A percentile compares a stretch with the other conserved stretches of the same genome.
phyloP scores from a whole-genome alignment of 805 yeast genomes.

The Metschnikowia cerradonensis region DNA sequence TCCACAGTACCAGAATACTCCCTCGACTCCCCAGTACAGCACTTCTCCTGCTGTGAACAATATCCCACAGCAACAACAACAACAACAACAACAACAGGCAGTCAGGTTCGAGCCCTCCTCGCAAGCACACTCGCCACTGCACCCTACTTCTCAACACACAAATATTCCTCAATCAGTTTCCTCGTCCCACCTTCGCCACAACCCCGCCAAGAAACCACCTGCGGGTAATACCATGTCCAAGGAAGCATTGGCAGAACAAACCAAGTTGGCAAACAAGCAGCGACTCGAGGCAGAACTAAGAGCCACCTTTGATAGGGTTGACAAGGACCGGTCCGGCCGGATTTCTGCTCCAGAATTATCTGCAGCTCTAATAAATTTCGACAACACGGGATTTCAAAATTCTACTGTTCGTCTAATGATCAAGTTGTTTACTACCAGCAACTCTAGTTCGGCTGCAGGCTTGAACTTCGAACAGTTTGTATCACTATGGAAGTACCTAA shows the following conservation, averaged over 20 bases:
- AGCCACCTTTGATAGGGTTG: conserved; percentile 51
- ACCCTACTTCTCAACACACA: conserved; percentile 1
- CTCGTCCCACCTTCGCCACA: background rate
- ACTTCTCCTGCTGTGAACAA: conserved; percentile 4
- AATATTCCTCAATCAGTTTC: background rate
- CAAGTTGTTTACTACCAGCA: conserved; percentile 47
- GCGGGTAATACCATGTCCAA: conserved; percentile 20
- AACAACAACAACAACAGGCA: conserved; percentile 1
- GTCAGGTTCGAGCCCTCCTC: conserved; percentile 3
- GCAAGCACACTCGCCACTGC: conserved; percentile 2
- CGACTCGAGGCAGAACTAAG: conserved; percentile 46
- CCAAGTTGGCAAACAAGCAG: conserved; percentile 30
- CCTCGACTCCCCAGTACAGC: conserved; percentile 3
- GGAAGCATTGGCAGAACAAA: conserved; percentile 14
- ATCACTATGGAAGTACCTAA: conserved; percentile 62
- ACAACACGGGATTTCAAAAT: conserved; percentile 57
- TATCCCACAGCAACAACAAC: conserved; percentile 6
- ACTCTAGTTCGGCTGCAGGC: conserved; percentile 19
- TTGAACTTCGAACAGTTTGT: conserved; percentile 58
- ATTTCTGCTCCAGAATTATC: conserved; percentile 57
- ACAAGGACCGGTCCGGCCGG: conserved; percentile 49
- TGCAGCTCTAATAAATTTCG: conserved; percentile 57
- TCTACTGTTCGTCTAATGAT: conserved; percentile 62
- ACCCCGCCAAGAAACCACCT: conserved; percentile 16
- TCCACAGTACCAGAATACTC: conserved; percentile 2